Percentiles rank a stretch among this genome's conserved stretches.
phyloP scores from a whole-genome alignment of 768 basidiomycete genomes.

The Calocybe indica region DNA sequence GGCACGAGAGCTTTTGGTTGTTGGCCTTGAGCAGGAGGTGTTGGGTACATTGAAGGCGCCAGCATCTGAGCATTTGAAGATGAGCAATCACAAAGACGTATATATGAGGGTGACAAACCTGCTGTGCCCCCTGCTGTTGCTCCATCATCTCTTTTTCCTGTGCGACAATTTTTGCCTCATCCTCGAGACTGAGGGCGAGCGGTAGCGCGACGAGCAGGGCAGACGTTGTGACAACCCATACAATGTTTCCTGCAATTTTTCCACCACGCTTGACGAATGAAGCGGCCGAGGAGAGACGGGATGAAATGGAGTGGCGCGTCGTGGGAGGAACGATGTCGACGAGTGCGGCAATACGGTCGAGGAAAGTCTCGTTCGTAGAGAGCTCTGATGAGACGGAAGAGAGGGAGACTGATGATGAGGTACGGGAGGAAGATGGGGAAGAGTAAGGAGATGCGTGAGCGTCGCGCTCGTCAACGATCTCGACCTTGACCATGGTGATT shows the following conservation, averaged over 20 bases:
- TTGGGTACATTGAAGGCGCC: conserved; percentile 54
- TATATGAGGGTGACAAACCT: conserved; percentile 44
- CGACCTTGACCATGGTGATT: conserved; percentile 83
- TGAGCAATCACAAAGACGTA: conserved; percentile 7
- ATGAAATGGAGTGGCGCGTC: conserved; percentile 72
- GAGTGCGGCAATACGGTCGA: conserved; percentile 86
- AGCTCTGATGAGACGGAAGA: conserved; percentile 72
- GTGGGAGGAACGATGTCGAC: conserved; percentile 94
- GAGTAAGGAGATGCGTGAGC: conserved; percentile 63
- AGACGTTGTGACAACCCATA: conserved; percentile 93
- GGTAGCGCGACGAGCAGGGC: conserved; percentile 93
- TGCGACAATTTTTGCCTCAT: conserved; percentile 89
- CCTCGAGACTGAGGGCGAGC: conserved; percentile 88
- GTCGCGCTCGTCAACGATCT: conserved; percentile 84
- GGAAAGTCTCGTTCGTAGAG: conserved; percentile 72
- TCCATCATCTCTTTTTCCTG: conserved; percentile 94
- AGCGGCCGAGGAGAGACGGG: conserved; percentile 54
- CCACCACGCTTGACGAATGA: conserved; percentile 60
- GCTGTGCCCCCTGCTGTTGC: conserved; percentile 89
- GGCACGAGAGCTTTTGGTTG: conserved; percentile 67
- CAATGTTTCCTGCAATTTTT: conserved; percentile 77
- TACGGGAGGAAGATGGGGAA: conserved; percentile 69
- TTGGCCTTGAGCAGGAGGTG: conserved; percentile 28
- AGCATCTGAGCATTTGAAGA: conserved; percentile 54
- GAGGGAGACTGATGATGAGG: conserved; percentile 67